Evolutionary conservation across 208 protist species (phyloP).

Genomic region (Acanthamoeba castellanii): DNA sequence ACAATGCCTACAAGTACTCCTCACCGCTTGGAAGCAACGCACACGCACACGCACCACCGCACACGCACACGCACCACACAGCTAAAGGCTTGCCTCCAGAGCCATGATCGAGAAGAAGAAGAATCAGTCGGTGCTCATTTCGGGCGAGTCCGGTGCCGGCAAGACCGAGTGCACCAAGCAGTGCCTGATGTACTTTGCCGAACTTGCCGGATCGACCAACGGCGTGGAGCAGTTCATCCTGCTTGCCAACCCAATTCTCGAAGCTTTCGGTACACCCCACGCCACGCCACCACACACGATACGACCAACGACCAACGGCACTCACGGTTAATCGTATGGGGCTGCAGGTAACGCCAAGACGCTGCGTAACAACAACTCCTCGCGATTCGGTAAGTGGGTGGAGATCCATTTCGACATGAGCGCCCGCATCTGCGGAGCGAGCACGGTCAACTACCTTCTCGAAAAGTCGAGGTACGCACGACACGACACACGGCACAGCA

Average conservation of each 20-base stretch:
- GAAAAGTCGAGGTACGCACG: constrained; percentile 69
- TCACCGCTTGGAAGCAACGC: too few relatives aligned
- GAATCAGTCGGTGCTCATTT: constrained; percentile 76
- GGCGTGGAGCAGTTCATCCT: not conserved
- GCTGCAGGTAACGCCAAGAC: constrained; percentile 87
- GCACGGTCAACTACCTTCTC: constrained; percentile 73
- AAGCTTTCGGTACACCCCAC: not conserved
- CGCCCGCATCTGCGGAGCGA: constrained; percentile 83
- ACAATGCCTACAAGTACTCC: constrained; percentile 79
- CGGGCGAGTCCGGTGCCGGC: constrained; percentile 89
- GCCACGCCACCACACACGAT: not conserved
- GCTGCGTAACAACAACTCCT: constrained; percentile 89
- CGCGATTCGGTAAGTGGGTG: constrained; percentile 88
- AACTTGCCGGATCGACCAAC: constrained; percentile 69
- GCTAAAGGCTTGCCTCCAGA: constrained; percentile 73
- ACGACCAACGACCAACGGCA: constrained; percentile 82
- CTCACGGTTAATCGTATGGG: constrained; percentile 77
- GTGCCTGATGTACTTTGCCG: constrained; percentile 89
- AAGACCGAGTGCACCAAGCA: constrained; percentile 89
- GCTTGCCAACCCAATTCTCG: not conserved
- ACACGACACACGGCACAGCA: too few relatives aligned
- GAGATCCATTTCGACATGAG: constrained; percentile 86
- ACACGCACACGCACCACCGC: too few relatives aligned
- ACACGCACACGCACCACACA: constrained; percentile 83
- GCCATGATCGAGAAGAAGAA: constrained; percentile 65